phyloP scores from a whole-genome alignment of 805 yeast species.

The Ogataea populi-albae region DNA sequence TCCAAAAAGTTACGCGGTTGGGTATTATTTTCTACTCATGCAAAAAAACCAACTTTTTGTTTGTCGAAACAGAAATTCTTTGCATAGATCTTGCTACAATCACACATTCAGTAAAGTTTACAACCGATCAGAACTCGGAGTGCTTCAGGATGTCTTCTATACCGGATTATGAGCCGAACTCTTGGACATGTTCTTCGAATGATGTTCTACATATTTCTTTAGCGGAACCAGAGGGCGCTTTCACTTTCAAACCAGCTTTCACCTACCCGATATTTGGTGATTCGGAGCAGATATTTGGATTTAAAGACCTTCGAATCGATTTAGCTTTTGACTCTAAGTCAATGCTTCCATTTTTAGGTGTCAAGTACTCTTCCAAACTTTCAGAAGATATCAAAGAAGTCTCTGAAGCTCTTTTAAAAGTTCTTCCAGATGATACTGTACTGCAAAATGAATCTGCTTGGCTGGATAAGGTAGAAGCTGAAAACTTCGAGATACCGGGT shows the following conservation, averaged over 20 bases:
- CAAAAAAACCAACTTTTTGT: conserved; percentile 1
- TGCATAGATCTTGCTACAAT: no score
- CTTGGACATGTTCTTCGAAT: conserved; percentile 75
- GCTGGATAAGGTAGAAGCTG: conserved; percentile 54
- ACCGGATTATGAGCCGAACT: conserved; percentile 30
- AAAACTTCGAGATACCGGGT: conserved; percentile 35
- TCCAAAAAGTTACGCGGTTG: background rate
- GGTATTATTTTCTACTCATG: background rate
- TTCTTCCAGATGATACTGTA: conserved; percentile 58
- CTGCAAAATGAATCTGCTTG: conserved; percentile 65
- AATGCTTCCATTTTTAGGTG: conserved; percentile 67
- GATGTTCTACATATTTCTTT: conserved; percentile 59
- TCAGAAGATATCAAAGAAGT: conserved; percentile 60
- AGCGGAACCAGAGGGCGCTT: conserved; percentile 57
- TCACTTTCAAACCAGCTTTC: conserved; percentile 70
- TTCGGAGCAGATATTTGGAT: conserved; percentile 85
- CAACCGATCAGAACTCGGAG: no score
- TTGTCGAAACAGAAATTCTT: no score
- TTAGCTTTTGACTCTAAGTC: conserved; percentile 73
- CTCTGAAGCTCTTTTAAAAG: conserved; percentile 48
- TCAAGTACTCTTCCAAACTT: conserved; percentile 53
- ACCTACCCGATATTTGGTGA: conserved; percentile 96
- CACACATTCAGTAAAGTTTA: no score
- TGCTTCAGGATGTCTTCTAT: conserved; percentile 8
- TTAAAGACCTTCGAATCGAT: conserved; percentile 61